phyloP scores from a whole-genome alignment of 1,284 basidiomycete genomes.

The Ustilago sp. region DNA sequence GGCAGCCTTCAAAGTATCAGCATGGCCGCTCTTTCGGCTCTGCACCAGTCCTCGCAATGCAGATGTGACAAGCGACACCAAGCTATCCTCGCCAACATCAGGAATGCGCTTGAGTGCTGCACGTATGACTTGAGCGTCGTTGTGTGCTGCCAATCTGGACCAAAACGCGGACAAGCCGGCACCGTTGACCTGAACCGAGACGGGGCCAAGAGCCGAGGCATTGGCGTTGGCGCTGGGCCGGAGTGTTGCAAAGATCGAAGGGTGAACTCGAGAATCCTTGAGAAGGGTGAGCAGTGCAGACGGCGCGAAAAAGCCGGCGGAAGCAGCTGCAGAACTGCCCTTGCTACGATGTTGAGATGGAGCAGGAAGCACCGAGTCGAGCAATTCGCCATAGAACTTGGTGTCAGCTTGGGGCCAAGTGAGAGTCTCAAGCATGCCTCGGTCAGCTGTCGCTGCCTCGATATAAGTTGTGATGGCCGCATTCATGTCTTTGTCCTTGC shows the following conservation, averaged over 20 bases:
- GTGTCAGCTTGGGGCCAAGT: slow-evolving; percentile 32
- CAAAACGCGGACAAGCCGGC: slow-evolving; percentile 28
- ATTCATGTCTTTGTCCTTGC: slow-evolving; percentile 22
- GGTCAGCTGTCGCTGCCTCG: slow-evolving; percentile 25
- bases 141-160: slow-evolving; percentile 26
- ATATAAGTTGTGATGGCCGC: slow-evolving; percentile 18
- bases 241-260: slow-evolving; percentile 36
- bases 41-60: slow-evolving; percentile 30
- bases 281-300: slow-evolving; percentile 26
- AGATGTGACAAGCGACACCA: slow-evolving; percentile 24
- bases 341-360: slow-evolving; percentile 19
- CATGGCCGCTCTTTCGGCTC: slow-evolving; percentile 6
- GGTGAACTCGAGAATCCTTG: slow-evolving; percentile 21
- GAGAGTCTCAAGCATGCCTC: slow-evolving; percentile 41
- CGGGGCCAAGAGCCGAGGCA: not conserved
- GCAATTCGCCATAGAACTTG: slow-evolving; percentile 24
- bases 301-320: slow-evolving; percentile 10
- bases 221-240: slow-evolving; percentile 2
- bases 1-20: slow-evolving; percentile 13
- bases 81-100: slow-evolving; percentile 32
- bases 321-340: not conserved
- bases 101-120: slow-evolving; percentile 30
- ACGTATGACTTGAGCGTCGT: slow-evolving; percentile 27
- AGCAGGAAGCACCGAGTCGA: slow-evolving; percentile 32
- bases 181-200: slow-evolving; percentile 17